phyloP scores from a whole-genome alignment of 345 rosid species.

The Hypericum perforatum region DNA sequence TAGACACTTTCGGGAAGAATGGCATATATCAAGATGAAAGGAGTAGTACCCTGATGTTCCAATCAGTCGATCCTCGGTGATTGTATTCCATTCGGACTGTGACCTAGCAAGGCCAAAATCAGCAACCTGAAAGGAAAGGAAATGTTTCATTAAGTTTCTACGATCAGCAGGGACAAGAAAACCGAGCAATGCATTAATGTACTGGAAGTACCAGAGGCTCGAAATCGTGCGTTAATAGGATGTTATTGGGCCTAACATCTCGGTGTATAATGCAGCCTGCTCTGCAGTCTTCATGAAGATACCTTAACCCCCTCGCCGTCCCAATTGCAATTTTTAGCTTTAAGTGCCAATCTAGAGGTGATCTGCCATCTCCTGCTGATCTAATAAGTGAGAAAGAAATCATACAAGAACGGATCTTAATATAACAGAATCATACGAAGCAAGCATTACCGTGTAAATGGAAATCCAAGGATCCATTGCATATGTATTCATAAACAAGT shows the following conservation, averaged over 20 bases:
- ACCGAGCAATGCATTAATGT: background rate
- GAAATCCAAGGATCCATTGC: slow-evolving; percentile 61
- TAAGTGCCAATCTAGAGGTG: slow-evolving; percentile 42
- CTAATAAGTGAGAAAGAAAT: slow-evolving; percentile 2
- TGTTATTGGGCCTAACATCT: slow-evolving; percentile 51
- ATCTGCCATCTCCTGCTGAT: slow-evolving; percentile 33
- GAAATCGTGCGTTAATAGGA: slow-evolving; percentile 65
- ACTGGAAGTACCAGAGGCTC: slow-evolving; percentile 46
- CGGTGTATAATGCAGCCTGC: slow-evolving; percentile 65
- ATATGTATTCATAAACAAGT: slow-evolving; percentile 62
- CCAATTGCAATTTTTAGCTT: slow-evolving; percentile 59
- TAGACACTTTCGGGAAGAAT: background rate
- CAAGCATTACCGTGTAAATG: slow-evolving; percentile 49
- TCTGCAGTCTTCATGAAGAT: slow-evolving; percentile 80
- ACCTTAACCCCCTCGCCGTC: slow-evolving; percentile 55
- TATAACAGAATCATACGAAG: slow-evolving; percentile 2
- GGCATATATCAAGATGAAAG: background rate
- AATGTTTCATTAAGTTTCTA: no score
- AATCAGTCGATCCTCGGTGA: slow-evolving; percentile 26
- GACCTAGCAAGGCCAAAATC: slow-evolving; percentile 76
- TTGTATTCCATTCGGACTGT: slow-evolving; percentile 36
- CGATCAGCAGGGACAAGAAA: no score
- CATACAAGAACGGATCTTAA: background rate
- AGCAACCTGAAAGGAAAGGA: slow-evolving; percentile 31
- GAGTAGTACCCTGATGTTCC: slow-evolving; percentile 50